Base-by-base conservation (phyloP, 2,329 filamentous ascomycete species). In the Ambrosiella beaveri region DNA sequence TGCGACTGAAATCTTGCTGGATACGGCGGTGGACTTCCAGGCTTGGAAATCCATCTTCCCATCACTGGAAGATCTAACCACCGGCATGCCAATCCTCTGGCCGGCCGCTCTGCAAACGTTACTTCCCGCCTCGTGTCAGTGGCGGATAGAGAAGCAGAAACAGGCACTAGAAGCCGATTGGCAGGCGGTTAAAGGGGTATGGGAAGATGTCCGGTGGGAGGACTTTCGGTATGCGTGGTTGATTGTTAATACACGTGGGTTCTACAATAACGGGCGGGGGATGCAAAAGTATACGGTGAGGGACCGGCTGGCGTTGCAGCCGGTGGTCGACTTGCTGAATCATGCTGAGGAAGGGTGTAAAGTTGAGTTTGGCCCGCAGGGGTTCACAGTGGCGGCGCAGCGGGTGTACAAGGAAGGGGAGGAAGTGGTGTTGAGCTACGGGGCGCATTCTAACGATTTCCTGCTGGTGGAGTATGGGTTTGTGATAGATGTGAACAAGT, bases 251-350 rank as follows among this genome's bases (percentile, higher is more conserved):
- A 82, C 79, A 13, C 75, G 80, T 61, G 80, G 77, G 0, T 83
- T 83, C 64, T 82, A 82, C 68, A 78, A 78, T 67, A 68, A 71
- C 37, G 73, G 71, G 45, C 66, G 74, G 1, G 68, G 68, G 41
- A 73, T 76, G 61, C 69, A 74, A 65, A 64, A 68, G 61, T 67
- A 71, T 27, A 63, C 68, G 63, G 65, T 69, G 64, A 67, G 77
- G 63, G 84, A 86, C 63, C 79, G 79, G 64, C 79, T 87, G 73
- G 79, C 79, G 8, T 75, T 88, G 63, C 83, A 82, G 67, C 85
- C 85, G 0, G 82, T 86, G 40, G 80, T 84, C 1, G 85, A 89
- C 66, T 79, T 86, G 58, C 84, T 88, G 72, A 89, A 80, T 63
- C 77, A 78, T 64, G 66, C 71, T 4, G 69, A 74, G 44, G 63